phyloP scores from a whole-genome alignment of 306 rosid genomes.

The Acacia melanoxylon region DNA sequence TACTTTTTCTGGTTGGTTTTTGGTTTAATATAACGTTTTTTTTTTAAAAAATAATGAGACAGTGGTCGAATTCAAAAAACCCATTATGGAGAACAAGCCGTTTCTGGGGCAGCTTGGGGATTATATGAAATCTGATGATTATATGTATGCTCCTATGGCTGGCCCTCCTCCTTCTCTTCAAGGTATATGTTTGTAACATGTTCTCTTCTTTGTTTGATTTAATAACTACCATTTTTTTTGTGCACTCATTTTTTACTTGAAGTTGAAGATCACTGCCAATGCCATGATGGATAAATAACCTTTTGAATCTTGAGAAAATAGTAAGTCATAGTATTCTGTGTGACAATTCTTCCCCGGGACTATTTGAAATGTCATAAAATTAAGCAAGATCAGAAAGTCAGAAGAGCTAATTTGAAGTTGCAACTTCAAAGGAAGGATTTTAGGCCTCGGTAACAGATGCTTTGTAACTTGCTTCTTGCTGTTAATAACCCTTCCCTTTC shows the following conservation, averaged over 20 bases:
- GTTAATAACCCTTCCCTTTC: not conserved
- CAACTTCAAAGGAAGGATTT: not conserved
- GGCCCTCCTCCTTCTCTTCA: conserved; percentile 35
- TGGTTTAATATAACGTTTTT: not conserved
- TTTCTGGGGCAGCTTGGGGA: conserved; percentile 43
- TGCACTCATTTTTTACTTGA: not conserved
- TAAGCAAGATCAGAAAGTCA: not conserved
- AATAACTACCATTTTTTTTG: not conserved
- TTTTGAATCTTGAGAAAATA: not conserved
- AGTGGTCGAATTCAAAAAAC: conserved; percentile 46
- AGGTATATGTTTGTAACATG: conserved; percentile 37
- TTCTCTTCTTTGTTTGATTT: not conserved
- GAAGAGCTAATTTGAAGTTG: not conserved
- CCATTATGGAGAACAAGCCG: conserved; percentile 31
- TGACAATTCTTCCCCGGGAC: not conserved
- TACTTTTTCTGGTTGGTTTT: not conserved
- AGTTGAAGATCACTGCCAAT: not conserved
- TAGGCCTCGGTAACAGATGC: not conserved
- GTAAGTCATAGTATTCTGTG: not conserved
- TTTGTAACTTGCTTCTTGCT: not conserved
- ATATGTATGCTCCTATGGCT: conserved; percentile 66
- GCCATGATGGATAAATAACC: not conserved
- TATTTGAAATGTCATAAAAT: not conserved
- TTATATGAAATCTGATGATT: conserved; percentile 59
- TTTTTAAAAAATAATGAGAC: not conserved